Base-by-base conservation (phyloP, 2,329 filamentous ascomycete genomes). In the Phialophora verrucosa region DNA sequence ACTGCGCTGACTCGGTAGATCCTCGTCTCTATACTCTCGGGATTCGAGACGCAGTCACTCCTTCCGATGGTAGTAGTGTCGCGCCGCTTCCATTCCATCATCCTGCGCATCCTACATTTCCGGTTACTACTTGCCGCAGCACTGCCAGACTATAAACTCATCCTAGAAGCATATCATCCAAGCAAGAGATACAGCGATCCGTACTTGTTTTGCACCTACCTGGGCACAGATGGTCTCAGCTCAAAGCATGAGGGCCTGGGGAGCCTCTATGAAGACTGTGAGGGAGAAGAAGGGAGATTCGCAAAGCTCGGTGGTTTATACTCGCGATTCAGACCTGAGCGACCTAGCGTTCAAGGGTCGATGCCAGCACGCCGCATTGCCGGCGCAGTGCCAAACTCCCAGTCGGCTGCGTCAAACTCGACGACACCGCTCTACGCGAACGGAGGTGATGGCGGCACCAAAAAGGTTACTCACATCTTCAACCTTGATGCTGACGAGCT, bases 151-250 rank as follows among this genome's bases (percentile, higher is more conserved):
- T 86, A 91, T 73, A 85, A 88, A 62, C 78, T 95, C 47, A 86
- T 93, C 44, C 85, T 96, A 50, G 91, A 94, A 79, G 92, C 90
- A 76, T 93, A 90, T 74, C 91, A 90, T 69, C 91, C 91, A 0
- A 87, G 83, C 69, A 87, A 85, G 27, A 89, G 88, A 76, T 66
- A 90, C 58, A 88, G 85, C 4, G 88, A 90, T 23, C 89, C 91
- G 0, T 88, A 88, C 62, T 83, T 92, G 12, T 84, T 85, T 74
- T 93, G 91, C 77, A 82, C 87, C 53, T 90, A 90, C 69, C 80
- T 89, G 11, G 87, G 85, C 32, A 92, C 89, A 1, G 82, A 88
- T 70, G 84, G 84, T 2, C 78, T 91, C n/a, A 79, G 81, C 60
- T 76, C 76, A 51, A 71, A 81, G 64, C 74, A 80, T 69, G 76